These are phyloP conservation scores for Chlorencoelia australis DNA, from an alignment of 2,329 filamentous ascomycete species.

Conservation along the genomic window DNA sequence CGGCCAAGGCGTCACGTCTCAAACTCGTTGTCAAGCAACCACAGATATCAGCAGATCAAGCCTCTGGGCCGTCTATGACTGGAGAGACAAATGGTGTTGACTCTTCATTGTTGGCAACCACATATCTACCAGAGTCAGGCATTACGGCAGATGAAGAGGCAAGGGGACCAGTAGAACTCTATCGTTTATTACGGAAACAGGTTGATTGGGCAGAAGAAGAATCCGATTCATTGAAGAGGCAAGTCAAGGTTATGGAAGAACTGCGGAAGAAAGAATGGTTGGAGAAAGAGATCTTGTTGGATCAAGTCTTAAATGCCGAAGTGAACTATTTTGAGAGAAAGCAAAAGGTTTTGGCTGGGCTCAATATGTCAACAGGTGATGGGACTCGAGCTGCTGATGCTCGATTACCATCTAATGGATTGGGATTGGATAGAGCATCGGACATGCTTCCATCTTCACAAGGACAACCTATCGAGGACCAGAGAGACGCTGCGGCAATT, in stretches of 20 bases:
- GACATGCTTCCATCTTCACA: constrained; percentile 7
- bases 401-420: background rate
- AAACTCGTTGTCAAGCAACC: constrained; percentile 55
- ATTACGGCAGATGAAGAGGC: constrained; percentile 58
- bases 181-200: constrained; percentile 51
- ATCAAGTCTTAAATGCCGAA: constrained; percentile 60
- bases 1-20: constrained; percentile 34
- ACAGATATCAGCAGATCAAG: constrained; percentile 36
- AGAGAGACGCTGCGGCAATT: constrained; percentile 21
- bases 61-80: constrained; percentile 37
- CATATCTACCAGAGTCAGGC: constrained; percentile 37
- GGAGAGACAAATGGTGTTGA: constrained; percentile 13
- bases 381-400: constrained; percentile 10
- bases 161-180: constrained; percentile 53
- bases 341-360: constrained; percentile 41
- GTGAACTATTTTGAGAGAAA: constrained; percentile 53
- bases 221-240: constrained; percentile 49
- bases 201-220: constrained; percentile 64
- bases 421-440: constrained; percentile 8
- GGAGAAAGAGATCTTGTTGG: constrained; percentile 69
- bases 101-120: constrained; percentile 24
- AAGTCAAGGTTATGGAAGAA: constrained; percentile 58
- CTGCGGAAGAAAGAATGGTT: constrained; percentile 63
- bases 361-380: constrained; percentile 24
- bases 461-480: constrained; percentile 15